Evolutionary conservation across 2,329 filamentous ascomycete species (phyloP).

Genomic region (Colletotrichum orchidophilum): DNA sequence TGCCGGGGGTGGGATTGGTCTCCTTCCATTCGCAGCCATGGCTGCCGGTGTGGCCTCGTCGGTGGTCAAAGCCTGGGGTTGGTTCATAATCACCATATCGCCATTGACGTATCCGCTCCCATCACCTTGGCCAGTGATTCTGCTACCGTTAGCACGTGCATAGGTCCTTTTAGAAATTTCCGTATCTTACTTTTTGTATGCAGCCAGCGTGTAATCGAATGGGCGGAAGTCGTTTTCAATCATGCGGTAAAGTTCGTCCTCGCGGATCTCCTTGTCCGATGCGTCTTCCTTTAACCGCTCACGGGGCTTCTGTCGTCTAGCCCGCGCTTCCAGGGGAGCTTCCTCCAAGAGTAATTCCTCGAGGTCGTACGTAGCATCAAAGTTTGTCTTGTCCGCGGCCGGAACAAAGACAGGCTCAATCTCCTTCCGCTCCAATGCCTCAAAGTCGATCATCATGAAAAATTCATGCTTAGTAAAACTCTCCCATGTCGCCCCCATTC

Average conservation of each 20-base stretch:
- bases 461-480: constrained; percentile 90
- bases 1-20: constrained; percentile 27
- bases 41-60: constrained; percentile 57
- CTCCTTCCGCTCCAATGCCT: constrained; percentile 83
- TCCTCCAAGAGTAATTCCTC: constrained; percentile 95
- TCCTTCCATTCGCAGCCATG: constrained; percentile 37
- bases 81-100: constrained; percentile 11
- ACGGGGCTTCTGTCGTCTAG: constrained; percentile 91
- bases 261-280: constrained; percentile 91
- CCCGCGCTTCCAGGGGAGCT: constrained; percentile 90
- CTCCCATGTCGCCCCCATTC: constrained; percentile 88
- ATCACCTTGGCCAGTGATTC: constrained; percentile 29
- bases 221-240: constrained; percentile 94
- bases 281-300: constrained; percentile 94
- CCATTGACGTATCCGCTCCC: constrained; percentile 25
- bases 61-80: constrained; percentile 60
- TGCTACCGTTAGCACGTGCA: constrained; percentile 23
- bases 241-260: constrained; percentile 92
- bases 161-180: background rate
- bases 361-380: constrained; percentile 96
- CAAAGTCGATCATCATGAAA: constrained; percentile 88
- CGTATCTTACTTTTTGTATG: constrained; percentile 74
- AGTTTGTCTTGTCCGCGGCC: constrained; percentile 98
- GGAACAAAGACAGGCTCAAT: constrained; percentile 92
- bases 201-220: constrained; percentile 91